Base-by-base conservation (phyloP, 257 asterid species). In the Ajuga chamaepitys region DNA sequence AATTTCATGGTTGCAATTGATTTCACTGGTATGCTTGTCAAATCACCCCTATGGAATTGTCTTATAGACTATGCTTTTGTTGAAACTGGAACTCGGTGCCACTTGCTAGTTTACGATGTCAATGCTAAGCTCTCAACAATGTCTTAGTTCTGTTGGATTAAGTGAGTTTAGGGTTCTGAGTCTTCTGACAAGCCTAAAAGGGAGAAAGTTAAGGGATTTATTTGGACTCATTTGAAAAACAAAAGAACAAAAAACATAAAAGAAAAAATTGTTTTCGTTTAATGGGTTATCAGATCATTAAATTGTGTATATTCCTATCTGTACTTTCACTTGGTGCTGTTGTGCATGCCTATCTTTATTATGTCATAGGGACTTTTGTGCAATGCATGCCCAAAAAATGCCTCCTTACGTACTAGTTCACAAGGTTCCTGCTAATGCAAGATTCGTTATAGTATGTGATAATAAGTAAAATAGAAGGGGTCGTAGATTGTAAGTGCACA, bases 1-100 rank as follows among this genome's bases (percentile, higher is more conserved):
- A 94, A 88, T 82, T 94, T 94, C 85, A 94, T 94, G 99, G 95
- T 88, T 70, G 99, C 98, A 32, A 79, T 94, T 70, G 99, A 94
- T 81, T 94, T 90, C 83, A 94, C 99, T 30, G 98, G 99, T 94
- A 85, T 47, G 48, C 73, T 72, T 26, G 20, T 4, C 47, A 68
- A 57, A 12, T 30, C 25, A 55, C 61, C 42, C n/a, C 41, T 37
- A 30, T 58, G 68, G 53, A 46, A 24, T 71, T 14, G 48, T 22
- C 59, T 37, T 55, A 50, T 51, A 21, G 13, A 41, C 46, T 22
- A 25, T 65, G 34, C 52, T 73, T 34, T 34, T 64, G 44, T 37
- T 9, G 45, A 42, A 34, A n/a, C 35, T 53, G 35, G 59, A 64
- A 58, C 7, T 68, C 16, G 4, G 71, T 48, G 47, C 60, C 47